Base-by-base conservation (phyloP, 176 grass and related monocot genomes). In the Phyllostachys edulis region DNA sequence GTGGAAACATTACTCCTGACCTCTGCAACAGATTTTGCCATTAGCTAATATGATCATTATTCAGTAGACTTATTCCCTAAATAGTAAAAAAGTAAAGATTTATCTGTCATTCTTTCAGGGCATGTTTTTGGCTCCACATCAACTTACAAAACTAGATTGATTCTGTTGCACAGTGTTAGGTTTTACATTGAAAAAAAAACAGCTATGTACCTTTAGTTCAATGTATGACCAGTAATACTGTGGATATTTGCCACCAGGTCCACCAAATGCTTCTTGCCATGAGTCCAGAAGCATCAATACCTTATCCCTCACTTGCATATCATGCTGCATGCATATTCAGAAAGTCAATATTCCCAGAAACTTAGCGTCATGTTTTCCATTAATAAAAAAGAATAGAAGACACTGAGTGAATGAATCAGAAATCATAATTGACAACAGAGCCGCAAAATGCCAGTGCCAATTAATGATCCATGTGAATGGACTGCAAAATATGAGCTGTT, bases 201-300 rank as follows among this genome's bases (percentile, higher is more conserved):
- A 71, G 74, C n/a, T 27, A 34, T 61, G 13, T 75, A 92, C 93
- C 90, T 94, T 99, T 57, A 99, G 77, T 85, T 99, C 97, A 82
- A 87, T 87, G 41, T 96, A 99, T 59, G 97, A 80, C 88, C 88
- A 96, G 42, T 96, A 94, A 82, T 92, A 99, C 37, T 99, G 97
- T 60, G 97, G 97, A 78, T 94, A 88, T 85, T 92, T 95, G 13
- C 91, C 90, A 85, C 93, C 90, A 85, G 93, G 90, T 44, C 97
- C 96, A 78, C 93, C 97, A 88, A 99, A 99, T 88, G 97, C 97
- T 92, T 96, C 93, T 96, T 94, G 97, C 97, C 97, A 99, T 80
- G 97, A 99, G 77, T 99, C 97, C 44, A 99, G 85, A 77, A 99
- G 94, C 75, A 92, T 39, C 62, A 99, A 86, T 73, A 82, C 64